A percentile compares a stretch with the other conserved stretches of the same genome.
These are phyloP conservation scores for Monilinia aucupariae DNA, from an alignment of 2,329 filamentous ascomycete genomes.

Conservation along the genomic window DNA sequence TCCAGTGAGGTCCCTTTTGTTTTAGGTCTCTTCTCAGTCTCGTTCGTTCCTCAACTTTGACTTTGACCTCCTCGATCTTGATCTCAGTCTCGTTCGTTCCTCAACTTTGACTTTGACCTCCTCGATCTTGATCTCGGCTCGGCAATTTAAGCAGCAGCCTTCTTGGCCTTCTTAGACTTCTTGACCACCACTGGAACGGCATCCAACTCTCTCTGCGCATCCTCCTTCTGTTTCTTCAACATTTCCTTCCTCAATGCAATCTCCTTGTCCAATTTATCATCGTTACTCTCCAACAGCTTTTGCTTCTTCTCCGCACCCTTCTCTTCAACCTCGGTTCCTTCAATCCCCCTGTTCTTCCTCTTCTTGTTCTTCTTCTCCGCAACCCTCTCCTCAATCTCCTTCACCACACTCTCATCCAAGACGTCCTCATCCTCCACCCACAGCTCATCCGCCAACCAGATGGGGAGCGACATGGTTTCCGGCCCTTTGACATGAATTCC, in stretches of 20 bases:
- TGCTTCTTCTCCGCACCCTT: conserved; percentile 37
- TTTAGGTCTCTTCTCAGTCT: not conserved
- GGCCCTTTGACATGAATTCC: conserved; percentile 86
- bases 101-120: not conserved
- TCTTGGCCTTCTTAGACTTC: conserved; percentile 27
- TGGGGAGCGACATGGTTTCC: conserved; percentile 80
- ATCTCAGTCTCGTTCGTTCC: not conserved
- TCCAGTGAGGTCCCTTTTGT: not conserved
- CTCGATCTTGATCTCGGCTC: not conserved
- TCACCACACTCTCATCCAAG: conserved; percentile 48
- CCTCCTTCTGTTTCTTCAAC: conserved; percentile 37
- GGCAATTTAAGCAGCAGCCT: conserved; percentile 21
- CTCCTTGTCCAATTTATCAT: conserved; percentile 36
- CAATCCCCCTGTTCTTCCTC: conserved; percentile 13
- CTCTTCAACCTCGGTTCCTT: conserved; percentile 6
- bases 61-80: not conserved
- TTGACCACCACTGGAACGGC: conserved; percentile 29
- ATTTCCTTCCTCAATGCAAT: conserved; percentile 36
- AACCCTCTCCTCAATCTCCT: conserved; percentile 12
- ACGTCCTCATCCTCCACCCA: conserved; percentile 78
- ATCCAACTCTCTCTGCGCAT: conserved; percentile 29
- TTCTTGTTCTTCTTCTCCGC: conserved; percentile 18
- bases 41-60: not conserved
- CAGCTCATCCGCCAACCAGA: conserved; percentile 89
- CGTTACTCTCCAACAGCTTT: conserved; percentile 33